Base-by-base conservation (phyloP, 2,329 filamentous ascomycete species). In the Lanzia echinophila region DNA sequence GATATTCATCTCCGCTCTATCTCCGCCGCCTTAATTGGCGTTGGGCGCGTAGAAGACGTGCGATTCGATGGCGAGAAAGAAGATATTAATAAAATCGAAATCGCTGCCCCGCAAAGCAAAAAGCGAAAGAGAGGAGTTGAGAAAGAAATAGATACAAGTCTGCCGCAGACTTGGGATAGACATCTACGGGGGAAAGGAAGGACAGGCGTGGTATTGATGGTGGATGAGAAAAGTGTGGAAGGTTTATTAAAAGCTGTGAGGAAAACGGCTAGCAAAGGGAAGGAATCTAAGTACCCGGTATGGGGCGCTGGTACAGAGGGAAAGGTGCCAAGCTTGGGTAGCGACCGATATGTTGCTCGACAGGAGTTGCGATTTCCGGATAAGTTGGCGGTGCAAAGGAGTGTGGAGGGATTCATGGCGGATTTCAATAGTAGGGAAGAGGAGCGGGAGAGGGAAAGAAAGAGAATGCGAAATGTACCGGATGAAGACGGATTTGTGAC, bases 401-500 rank as follows among this genome's bases (percentile, higher is more conserved):
- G 83, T 3, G 86, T 96, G 22, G 90, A 96, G 66, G 82, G 84
- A 34, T 97, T 90, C 75, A 95, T 97, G 78, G 79, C 81, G 20
- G 76, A 83, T n/a, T 97, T 90, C 73, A 87, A 77, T 73, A 80
- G 67, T 73, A 88, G 76, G 72, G 87, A 79, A 76, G 82, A 70
- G 71, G 85, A 76, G 70, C 84, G 75, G 62, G 78, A 66, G 60
- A 84, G 74, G 72, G 78, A 75, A 67, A 86, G 72, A 67, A 83
- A 81, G 72, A 74, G 79, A 53, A 74, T 86, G 57, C 83, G 88
- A 57, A 86, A 87, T 62, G 84, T 90, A 64, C 90, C 92, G 0
- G 94, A 99, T 69, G 91, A 90, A 66, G 94, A 99, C 69, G 94
- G 94, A 2, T 99, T 99, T 68, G 80, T 97, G 47, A 97, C 91